Conservation (phyloP, 441 rosid species). For the Dalechampia spathulata region DNA sequence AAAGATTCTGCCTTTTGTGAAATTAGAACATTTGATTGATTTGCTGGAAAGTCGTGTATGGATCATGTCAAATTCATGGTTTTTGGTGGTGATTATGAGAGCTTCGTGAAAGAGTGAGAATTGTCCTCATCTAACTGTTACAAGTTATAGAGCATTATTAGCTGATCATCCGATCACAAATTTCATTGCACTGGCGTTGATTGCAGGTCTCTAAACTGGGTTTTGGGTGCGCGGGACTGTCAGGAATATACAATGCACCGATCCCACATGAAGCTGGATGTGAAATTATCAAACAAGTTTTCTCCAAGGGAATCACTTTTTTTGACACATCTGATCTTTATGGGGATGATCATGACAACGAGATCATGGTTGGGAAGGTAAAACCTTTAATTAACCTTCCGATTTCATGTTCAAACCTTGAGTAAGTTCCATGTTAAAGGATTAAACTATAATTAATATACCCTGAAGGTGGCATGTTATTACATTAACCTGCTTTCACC, state of each 20-base stretch:
- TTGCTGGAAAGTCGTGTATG: too few relatives aligned
- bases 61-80: too few relatives aligned
- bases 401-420: background rate
- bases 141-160: too few relatives aligned
- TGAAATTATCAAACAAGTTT: conserved; percentile 31
- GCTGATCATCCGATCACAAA: too few relatives aligned
- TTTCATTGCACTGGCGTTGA: background rate
- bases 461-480: too few relatives aligned
- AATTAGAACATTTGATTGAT: too few relatives aligned
- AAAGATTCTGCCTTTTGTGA: too few relatives aligned
- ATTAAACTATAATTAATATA: background rate
- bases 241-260: conserved; percentile 35
- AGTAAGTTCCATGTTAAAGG: background rate
- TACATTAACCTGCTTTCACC: background rate
- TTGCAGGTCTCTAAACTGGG: conserved; percentile 44
- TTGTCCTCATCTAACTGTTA: too few relatives aligned
- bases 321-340: conserved; percentile 44
- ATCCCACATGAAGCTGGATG: conserved; percentile 43
- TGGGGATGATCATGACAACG: conserved; percentile 32
- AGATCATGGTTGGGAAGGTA: conserved; percentile 44
- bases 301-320: conserved; percentile 34
- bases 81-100: too few relatives aligned
- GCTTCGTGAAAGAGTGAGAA: too few relatives aligned
- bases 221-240: conserved; percentile 42
- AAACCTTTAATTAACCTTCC: background rate